Conservation (phyloP, 805 yeast species). For the Scheffersomyces amazonensis region DNA sequence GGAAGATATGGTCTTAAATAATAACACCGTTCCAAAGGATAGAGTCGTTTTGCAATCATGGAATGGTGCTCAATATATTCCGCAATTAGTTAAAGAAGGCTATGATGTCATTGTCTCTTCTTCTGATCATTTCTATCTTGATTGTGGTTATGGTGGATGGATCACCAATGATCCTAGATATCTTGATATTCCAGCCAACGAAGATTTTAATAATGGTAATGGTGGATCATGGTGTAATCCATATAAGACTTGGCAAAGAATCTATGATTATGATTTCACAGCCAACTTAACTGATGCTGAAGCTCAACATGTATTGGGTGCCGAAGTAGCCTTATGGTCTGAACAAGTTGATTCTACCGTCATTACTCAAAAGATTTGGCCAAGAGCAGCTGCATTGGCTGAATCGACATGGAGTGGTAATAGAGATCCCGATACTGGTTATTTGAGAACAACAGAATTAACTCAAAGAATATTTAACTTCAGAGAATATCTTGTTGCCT, state of each 20-base stretch:
- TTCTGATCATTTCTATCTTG: conserved; percentile 30
- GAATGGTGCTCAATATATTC: conserved; percentile 19
- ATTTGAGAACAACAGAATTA: conserved; percentile 22
- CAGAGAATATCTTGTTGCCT: conserved; percentile 35
- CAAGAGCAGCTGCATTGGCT: conserved; percentile 40
- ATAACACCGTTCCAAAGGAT: conserved; percentile 27
- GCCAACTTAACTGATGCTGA: conserved; percentile 26
- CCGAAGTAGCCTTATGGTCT: conserved; percentile 38
- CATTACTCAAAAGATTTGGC: conserved; percentile 34
- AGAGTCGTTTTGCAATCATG: conserved; percentile 33
- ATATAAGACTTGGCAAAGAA: conserved; percentile 43
- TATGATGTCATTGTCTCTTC: conserved; percentile 39
- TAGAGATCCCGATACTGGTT: conserved; percentile 23
- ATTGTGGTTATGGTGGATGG: conserved; percentile 40
- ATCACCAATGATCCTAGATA: conserved; percentile 33
- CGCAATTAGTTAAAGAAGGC: conserved; percentile 28
- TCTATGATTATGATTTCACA: conserved; percentile 33
- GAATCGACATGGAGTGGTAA: conserved; percentile 43
- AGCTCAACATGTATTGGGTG: conserved; percentile 31
- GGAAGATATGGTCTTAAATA: conserved; percentile 32
- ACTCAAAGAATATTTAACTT: conserved; percentile 36
- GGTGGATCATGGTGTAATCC: conserved; percentile 44
- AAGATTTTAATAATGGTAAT: conserved; percentile 23
- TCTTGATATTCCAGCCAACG: conserved; percentile 17
- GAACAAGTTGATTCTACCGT: conserved; percentile 34